Conservation (phyloP, 2,329 filamentous ascomycete genomes). For the Alternaria burnsii region DNA sequence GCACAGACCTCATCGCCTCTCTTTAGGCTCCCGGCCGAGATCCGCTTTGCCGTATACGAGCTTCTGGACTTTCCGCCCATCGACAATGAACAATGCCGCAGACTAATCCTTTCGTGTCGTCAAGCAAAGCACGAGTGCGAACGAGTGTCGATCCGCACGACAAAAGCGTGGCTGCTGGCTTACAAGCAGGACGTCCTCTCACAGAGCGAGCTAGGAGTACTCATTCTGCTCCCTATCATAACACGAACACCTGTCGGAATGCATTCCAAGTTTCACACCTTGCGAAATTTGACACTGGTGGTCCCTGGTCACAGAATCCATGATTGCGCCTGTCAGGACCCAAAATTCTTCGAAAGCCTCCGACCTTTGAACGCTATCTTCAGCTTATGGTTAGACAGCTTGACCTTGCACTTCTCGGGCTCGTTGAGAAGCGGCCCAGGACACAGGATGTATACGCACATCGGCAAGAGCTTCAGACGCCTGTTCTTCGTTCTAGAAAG, state of each 20-base stretch:
- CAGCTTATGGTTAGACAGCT: slow-evolving; percentile 5
- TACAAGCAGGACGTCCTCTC: background rate
- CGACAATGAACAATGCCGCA: background rate
- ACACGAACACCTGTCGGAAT: background rate
- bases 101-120: slow-evolving; percentile 1
- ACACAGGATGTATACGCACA: no score
- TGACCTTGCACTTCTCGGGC: background rate
- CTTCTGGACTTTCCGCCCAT: slow-evolving; percentile 3
- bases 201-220: background rate
- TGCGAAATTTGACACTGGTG: slow-evolving; percentile 2
- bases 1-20: background rate
- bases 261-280: slow-evolving; percentile 3
- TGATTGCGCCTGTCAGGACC: background rate
- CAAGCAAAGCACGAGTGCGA: slow-evolving; percentile 5
- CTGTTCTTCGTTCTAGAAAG: slow-evolving; percentile 6
- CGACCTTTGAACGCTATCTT: slow-evolving; percentile 8
- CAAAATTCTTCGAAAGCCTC: background rate
- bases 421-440: background rate
- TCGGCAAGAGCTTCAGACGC: background rate
- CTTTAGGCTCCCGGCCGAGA: slow-evolving; percentile 1
- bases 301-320: background rate
- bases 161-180: background rate
- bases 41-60: slow-evolving; percentile 6
- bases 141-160: background rate
- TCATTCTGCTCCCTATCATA: background rate